A percentile compares a stretch with the other conserved stretches of the same genome.
phyloP scores from a whole-genome alignment of 2,329 filamentous ascomycete species.

The Pleochaeta shiraiana region DNA sequence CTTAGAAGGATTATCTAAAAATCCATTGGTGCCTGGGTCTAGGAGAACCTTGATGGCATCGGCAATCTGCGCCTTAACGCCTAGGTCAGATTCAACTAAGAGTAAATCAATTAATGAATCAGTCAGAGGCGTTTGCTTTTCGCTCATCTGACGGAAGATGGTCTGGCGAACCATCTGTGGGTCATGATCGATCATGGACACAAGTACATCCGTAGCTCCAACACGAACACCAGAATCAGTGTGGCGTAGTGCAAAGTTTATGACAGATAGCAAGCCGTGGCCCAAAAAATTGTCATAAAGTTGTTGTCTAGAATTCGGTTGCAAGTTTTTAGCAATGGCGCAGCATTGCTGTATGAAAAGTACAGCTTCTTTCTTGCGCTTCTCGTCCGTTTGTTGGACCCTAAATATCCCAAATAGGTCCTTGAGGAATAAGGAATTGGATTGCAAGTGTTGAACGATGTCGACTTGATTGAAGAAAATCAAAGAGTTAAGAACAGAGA shows the following conservation, averaged over 20 bases:
- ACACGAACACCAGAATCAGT: conserved; percentile 68
- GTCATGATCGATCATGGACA: conserved; percentile 90
- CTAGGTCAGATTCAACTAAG: conserved; percentile 75
- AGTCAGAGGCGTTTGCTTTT: conserved; percentile 67
- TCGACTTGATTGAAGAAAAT: conserved; percentile 99
- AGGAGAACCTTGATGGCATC: conserved; percentile 89
- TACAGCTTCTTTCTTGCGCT: conserved; percentile 80
- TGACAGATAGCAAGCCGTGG: conserved; percentile 70
- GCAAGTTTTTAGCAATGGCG: conserved; percentile 80
- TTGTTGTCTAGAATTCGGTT: conserved; percentile 56
- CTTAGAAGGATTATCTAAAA: conserved; percentile 38
- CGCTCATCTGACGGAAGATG: conserved; percentile 77
- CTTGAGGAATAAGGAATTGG: conserved; percentile 52
- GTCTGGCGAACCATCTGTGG: conserved; percentile 83
- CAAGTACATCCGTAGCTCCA: conserved; percentile 80
- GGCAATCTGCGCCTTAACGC: conserved; percentile 86
- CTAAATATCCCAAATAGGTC: conserved; percentile 79
- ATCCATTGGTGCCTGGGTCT: conserved; percentile 42
- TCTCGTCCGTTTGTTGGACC: conserved; percentile 36
- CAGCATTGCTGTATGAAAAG: conserved; percentile 95
- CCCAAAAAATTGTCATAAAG: conserved; percentile 80
- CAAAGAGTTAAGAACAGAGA: conserved; percentile 88
- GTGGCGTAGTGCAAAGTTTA: conserved; percentile 78
- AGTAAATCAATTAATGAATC: conserved; percentile 86
- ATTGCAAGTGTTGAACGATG: conserved; percentile 86